phyloP scores from a whole-genome alignment of 202 grass and related monocot species.

The Setaria italica region DNA sequence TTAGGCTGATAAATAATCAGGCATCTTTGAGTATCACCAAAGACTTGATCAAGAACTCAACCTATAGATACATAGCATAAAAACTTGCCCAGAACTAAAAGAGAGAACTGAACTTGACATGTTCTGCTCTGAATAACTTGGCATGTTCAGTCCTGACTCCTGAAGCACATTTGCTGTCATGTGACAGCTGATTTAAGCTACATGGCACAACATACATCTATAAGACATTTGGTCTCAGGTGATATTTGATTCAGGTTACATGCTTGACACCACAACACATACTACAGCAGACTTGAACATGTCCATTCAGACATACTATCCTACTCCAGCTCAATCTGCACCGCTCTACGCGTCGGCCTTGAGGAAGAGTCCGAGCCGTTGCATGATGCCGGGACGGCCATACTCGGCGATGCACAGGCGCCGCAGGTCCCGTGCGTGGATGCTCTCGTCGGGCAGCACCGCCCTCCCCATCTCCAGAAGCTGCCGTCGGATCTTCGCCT shows the following conservation, averaged over 20 bases:
- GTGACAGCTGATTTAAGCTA: background rate
- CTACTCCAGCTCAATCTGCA: too few species aligned
- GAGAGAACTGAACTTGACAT: too few species aligned
- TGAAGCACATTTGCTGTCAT: background rate
- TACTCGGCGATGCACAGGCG: background rate
- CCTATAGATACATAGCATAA: too few species aligned
- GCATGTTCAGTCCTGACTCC: too few species aligned
- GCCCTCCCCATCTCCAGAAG: background rate
- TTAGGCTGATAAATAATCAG: too few species aligned
- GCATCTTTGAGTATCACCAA: too few species aligned
- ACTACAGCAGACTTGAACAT: too few species aligned
- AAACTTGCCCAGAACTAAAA: too few species aligned
- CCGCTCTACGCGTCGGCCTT: background rate
- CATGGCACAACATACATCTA: background rate
- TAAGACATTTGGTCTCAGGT: background rate
- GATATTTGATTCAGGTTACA: background rate
- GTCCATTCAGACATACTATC: too few species aligned
- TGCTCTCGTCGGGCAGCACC: background rate
- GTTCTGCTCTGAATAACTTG: too few species aligned
- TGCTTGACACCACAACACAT: background rate
- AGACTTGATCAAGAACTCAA: too few species aligned
- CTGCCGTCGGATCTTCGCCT: background rate
- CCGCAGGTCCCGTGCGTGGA: background rate
- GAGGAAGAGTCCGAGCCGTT: conserved; percentile 1
- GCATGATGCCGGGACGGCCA: background rate